Evolutionary conservation across 2,329 filamentous ascomycete genomes (phyloP), one percentile per base, ranked within the genome.

Genomic region (Penicillium sp.): DNA sequence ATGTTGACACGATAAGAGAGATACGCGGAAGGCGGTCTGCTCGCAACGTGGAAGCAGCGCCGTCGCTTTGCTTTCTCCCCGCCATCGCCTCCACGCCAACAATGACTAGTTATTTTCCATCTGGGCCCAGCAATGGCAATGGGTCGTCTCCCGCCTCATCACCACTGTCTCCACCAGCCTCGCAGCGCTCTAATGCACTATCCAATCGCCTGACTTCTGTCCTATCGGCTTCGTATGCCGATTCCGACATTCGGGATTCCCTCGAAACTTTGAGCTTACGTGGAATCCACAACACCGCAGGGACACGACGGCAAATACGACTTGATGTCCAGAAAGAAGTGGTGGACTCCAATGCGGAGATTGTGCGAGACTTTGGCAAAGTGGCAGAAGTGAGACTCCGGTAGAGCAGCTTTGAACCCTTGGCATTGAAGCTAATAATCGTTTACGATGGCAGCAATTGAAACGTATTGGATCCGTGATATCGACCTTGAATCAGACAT

Each of bases 261-360:
- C 77, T 99, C 26, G 80, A 84, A 48, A 85, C 94, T 1, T 78
- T 97, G 18, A 93, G 97, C 73, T 78, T 84, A 46, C 83, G 90
- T 31, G 81, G 82, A 1, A 73, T 92, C 13, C 78, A 82, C 51
- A 97, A 96, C 69, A 90, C 86, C 11, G 82, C 90, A 9, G 89
- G 92, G 61, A 88, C 87, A 2, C 84, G 94, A 48, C 86, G 93
- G 5, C 87, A 90, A 54, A 76, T 97, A 14, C 86, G 92, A 14
- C 75, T 96, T 1, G 87, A 95, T 69, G 81, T 96, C 1, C 92
- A 97, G 70, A 93, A 89, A 71, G 92, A 97, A 69, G 90, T 97
- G 33, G 92, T 97, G 52, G 86, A 93, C 61, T 92, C 89, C 75
- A 97, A 97, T 84, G 92, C 90, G 46, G 86, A 91, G 60, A 90